Evolutionary conservation across 371 early-diverging fungal genomes (phyloP).

Genomic region (Nematocida sp.): DNA sequence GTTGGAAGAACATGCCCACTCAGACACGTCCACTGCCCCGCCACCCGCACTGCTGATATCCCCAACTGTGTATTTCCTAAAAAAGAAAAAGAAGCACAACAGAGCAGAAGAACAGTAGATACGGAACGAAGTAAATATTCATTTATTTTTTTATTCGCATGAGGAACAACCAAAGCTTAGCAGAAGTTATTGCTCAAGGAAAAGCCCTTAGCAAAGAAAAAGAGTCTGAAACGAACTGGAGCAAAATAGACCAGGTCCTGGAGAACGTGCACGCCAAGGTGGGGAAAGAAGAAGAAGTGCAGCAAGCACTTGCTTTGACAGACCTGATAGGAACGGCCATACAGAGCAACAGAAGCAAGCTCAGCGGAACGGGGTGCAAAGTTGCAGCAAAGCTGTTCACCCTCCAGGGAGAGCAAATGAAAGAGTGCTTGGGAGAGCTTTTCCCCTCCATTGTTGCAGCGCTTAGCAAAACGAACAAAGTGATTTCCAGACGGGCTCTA

Average conservation of each 20-base stretch:
- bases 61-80: background rate
- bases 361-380: slow-evolving; percentile 46
- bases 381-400: slow-evolving; percentile 6
- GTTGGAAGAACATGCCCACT: too few relatives aligned
- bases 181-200: slow-evolving; percentile 4
- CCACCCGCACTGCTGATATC: background rate
- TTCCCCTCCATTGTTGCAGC: slow-evolving; percentile 8
- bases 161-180: slow-evolving; percentile 31
- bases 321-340: slow-evolving; percentile 21
- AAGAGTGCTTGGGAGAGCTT: slow-evolving; percentile 1
- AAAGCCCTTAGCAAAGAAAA: slow-evolving; percentile 34
- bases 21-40: background rate
- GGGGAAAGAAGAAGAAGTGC: slow-evolving; percentile 3
- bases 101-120: too few relatives aligned
- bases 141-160: slow-evolving; percentile 31
- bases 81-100: background rate
- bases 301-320: background rate
- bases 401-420: background rate
- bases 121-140: too few relatives aligned
- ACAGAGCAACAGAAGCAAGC: slow-evolving; percentile 45
- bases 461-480: slow-evolving; percentile 31
- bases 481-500: slow-evolving; percentile 32
- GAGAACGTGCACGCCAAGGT: background rate
- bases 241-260: slow-evolving; percentile 36
- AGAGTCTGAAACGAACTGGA: slow-evolving; percentile 48